phyloP scores from a whole-genome alignment of 2,329 filamentous ascomycete genomes.

The Diaporthe capsici region DNA sequence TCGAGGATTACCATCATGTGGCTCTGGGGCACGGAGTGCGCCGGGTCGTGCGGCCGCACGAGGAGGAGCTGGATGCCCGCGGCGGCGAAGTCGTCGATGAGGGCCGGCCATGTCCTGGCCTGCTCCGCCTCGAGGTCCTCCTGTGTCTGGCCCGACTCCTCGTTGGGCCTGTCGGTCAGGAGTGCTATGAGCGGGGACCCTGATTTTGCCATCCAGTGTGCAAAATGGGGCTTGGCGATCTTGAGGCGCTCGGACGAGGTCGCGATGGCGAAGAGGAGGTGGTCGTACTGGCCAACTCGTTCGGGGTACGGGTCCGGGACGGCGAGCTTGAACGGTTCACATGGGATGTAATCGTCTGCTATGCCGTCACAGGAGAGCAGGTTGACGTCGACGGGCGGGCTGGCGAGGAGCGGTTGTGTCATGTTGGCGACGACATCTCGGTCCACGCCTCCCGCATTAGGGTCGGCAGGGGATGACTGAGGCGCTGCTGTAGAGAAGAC shows the following conservation, averaged over 20 bases:
- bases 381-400: slow-evolving; percentile 7
- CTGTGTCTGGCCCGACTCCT: slow-evolving; percentile 9
- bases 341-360: slow-evolving; percentile 19
- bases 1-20: slow-evolving; percentile 67
- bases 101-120: slow-evolving; percentile 16
- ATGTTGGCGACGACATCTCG: slow-evolving; percentile 32
- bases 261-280: slow-evolving; percentile 37
- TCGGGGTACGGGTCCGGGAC: slow-evolving; percentile 35
- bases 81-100: slow-evolving; percentile 45
- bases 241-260: slow-evolving; percentile 31
- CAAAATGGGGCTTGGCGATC: slow-evolving; percentile 26
- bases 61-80: slow-evolving; percentile 53
- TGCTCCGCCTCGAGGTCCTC: slow-evolving; percentile 14
- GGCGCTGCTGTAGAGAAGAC: not conserved
- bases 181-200: slow-evolving; percentile 33
- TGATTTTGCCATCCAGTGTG: slow-evolving; percentile 37
- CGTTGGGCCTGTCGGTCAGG: slow-evolving; percentile 39
- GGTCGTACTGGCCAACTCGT: slow-evolving; percentile 43
- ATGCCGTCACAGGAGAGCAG: slow-evolving; percentile 24
- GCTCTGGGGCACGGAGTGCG: slow-evolving; percentile 59
- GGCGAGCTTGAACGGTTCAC: slow-evolving; percentile 34
- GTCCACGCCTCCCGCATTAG: slow-evolving; percentile 1
- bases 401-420: not conserved
- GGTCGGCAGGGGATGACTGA: slow-evolving; percentile 18
- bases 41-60: slow-evolving; percentile 50